Evolutionary conservation across 306 rosid species (phyloP), one percentile per base, ranked within the genome.

Genomic region (Abrus pulchellus): DNA sequence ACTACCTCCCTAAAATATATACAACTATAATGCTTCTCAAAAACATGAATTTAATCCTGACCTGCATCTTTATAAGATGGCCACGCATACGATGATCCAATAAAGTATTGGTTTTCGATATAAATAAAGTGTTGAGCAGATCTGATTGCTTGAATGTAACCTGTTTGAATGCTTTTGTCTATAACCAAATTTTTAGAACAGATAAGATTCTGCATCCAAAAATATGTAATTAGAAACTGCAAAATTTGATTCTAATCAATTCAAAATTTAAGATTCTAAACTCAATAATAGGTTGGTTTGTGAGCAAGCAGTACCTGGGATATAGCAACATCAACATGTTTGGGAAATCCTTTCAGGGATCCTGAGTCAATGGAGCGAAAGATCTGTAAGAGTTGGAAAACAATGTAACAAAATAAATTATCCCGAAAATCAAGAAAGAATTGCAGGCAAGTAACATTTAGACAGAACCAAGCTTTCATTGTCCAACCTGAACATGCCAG

Each of bases 401-500:
- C 60, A 77, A 72, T 10, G 14, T 28, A 79, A 48, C 30, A 61
- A 11, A 81, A 73, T 8, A 59, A 74, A 70, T 64, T 60, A 59
- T 65, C 60, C 49, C 78, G 7, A 29, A 48, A 76, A 49, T 28
- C 77, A 73, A 67, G 41, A 68, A 60, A 53, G 65, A 72, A 44
- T 72, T 60, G 36, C 43, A 72, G 30, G 68, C 59, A 75, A 70
- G 80, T 64, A 62, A 57, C 33, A 12, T 69, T 54, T 56, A 56
- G 59, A 36, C 30, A 82, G 40, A 48, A 76, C 53, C 48, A 82
- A 76, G 69, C 33, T 83, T 75, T 61, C 79, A 64, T 53, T 56
- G 80, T 76, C 88, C 45, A 74, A 94, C 99, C 99, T 95, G 99
- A 85, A 93, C 93, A 84, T 93, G 97, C 98, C 99, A 93, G 87